These are phyloP conservation scores for Eucommia ulmoides DNA, from an alignment of 257 asterid genomes.

Conservation along the genomic window DNA sequence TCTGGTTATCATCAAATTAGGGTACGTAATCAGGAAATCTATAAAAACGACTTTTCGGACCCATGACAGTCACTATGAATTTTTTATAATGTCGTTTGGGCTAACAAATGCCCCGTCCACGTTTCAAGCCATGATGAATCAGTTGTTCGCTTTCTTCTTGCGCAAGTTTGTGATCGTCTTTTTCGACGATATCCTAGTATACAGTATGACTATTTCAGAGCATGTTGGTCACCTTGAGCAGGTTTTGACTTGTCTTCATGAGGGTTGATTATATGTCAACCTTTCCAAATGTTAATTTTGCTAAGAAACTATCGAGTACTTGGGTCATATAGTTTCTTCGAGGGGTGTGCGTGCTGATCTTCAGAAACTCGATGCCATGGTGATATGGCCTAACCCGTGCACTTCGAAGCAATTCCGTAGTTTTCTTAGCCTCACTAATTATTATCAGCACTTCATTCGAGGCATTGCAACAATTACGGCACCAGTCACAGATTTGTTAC, in stretches of 20 bases:
- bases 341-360: background rate
- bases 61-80: background rate
- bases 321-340: background rate
- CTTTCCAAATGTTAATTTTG: background rate
- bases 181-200: background rate
- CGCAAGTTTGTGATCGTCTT: background rate
- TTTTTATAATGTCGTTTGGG: background rate
- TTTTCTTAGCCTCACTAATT: background rate
- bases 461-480: background rate
- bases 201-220: background rate
- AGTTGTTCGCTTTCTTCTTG: background rate
- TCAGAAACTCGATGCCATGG: background rate
- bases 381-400: background rate
- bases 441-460: background rate
- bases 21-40: background rate
- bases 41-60: background rate
- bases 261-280: background rate
- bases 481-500: background rate
- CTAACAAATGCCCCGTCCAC: background rate
- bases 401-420: background rate
- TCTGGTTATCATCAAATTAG: background rate
- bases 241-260: background rate
- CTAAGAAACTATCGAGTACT: background rate
- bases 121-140: background rate
- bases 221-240: background rate